phyloP scores from a whole-genome alignment of 345 rosid species.

The Carallia brachiata region DNA sequence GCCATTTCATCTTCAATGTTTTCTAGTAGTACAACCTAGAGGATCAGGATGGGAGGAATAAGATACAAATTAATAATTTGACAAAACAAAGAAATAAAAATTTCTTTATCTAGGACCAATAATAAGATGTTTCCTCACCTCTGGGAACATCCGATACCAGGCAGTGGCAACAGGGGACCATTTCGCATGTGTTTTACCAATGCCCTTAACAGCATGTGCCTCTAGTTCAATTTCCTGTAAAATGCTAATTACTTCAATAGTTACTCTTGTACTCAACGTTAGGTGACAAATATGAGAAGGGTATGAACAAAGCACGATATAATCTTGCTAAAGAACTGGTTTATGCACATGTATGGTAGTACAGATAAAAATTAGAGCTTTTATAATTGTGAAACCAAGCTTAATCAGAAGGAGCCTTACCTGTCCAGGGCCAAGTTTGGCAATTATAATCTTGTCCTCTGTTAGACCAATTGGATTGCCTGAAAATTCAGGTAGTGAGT shows the following conservation, averaged over 20 bases:
- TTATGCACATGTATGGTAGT: not conserved
- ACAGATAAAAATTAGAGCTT: not conserved
- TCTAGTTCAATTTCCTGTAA: conserved; percentile 90
- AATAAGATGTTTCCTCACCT: conserved; percentile 42
- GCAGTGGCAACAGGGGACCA: conserved; percentile 99
- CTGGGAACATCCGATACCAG: conserved; percentile 97
- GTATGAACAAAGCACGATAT: too few species aligned
- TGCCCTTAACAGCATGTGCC: conserved; percentile 92
- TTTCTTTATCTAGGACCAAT: not conserved
- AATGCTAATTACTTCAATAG: not conserved
- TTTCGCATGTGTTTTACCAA: conserved; percentile 89
- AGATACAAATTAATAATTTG: not conserved
- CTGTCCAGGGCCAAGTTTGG: conserved; percentile 87
- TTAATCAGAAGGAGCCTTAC: conserved; percentile 30
- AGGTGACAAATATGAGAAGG: too few species aligned
- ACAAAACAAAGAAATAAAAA: not conserved
- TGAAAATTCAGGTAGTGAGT: conserved; percentile 51
- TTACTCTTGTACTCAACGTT: too few species aligned
- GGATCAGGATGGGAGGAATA: not conserved
- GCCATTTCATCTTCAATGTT: conserved; percentile 60
- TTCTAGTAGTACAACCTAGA: conserved; percentile 65
- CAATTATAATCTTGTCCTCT: conserved; percentile 56
- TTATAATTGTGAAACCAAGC: not conserved
- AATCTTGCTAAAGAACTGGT: too few species aligned
- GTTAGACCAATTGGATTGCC: conserved; percentile 49